These are phyloP conservation scores for Prunus mongolica DNA, from an alignment of 306 rosid genomes.

Conservation along the genomic window DNA sequence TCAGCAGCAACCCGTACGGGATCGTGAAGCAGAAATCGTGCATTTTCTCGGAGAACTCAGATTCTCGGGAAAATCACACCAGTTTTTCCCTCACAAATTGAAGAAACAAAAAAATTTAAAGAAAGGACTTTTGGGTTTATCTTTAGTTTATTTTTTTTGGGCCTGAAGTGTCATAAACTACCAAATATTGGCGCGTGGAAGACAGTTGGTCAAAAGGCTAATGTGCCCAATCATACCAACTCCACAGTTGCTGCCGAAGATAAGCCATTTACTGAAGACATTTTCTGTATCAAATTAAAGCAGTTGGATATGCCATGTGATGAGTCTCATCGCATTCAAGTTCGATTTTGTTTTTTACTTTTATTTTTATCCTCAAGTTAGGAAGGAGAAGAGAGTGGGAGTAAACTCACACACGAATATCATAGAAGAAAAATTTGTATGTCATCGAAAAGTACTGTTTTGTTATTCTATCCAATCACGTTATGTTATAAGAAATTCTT, in stretches of 20 bases:
- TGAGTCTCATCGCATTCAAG: too few relatives aligned
- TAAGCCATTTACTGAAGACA: neutral
- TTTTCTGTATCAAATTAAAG: neutral
- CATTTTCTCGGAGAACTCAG: constrained; percentile 45
- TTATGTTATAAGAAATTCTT: too few relatives aligned
- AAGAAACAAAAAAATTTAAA: neutral
- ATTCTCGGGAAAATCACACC: constrained; percentile 5
- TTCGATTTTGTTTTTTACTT: too few relatives aligned
- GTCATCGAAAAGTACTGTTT: too few relatives aligned
- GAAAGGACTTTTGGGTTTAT: neutral
- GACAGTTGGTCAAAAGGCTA: constrained; percentile 5
- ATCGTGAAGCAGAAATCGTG: constrained; percentile 93
- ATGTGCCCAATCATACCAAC: neutral
- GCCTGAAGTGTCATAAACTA: neutral
- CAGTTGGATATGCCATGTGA: too few relatives aligned
- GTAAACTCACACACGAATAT: too few relatives aligned
- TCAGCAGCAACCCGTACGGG: constrained; percentile 68
- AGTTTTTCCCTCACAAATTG: constrained; percentile 1
- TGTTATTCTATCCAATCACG: fast-evolving
- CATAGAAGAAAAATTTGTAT: too few relatives aligned
- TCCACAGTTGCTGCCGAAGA: neutral
- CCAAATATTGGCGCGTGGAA: constrained; percentile 38
- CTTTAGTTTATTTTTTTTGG: too few relatives aligned
- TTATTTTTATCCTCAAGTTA: too few relatives aligned
- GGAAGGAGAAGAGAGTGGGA: too few relatives aligned